These are phyloP conservation scores for Pezicula radicicola DNA, from an alignment of 2,329 filamentous ascomycete species.

Conservation along the genomic window DNA sequence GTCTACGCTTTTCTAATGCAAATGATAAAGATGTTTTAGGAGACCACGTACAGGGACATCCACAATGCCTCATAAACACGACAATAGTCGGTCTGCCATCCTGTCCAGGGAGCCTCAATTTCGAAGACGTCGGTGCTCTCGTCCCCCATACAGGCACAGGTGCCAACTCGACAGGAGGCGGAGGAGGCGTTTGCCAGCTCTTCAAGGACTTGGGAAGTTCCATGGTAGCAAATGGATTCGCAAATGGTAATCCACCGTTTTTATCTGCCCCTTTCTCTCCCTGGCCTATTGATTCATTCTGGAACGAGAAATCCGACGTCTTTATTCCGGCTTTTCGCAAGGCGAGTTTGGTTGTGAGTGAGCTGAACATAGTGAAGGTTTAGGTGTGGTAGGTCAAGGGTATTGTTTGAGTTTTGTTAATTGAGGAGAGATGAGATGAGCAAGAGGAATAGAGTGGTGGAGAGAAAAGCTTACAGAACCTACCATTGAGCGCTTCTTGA, in stretches of 20 bases:
- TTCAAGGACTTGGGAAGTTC: slow-evolving; percentile 23
- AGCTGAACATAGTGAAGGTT: slow-evolving; percentile 21
- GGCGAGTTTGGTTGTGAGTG: slow-evolving; percentile 27
- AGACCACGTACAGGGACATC: slow-evolving; percentile 64
- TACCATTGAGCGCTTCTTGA: no score
- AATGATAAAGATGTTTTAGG: not conserved
- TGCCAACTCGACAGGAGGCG: slow-evolving; percentile 22
- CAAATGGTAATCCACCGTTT: slow-evolving; percentile 12
- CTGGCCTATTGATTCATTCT: slow-evolving; percentile 5
- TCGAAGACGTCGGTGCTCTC: slow-evolving; percentile 17
- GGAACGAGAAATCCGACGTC: slow-evolving; percentile 18
- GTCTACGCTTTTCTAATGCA: not conserved
- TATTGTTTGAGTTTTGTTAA: not conserved
- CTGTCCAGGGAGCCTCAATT: slow-evolving; percentile 39
- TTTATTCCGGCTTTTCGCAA: slow-evolving; percentile 27
- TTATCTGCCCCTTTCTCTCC: slow-evolving; percentile 12
- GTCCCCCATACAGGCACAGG: slow-evolving; percentile 18
- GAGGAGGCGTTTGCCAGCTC: slow-evolving; percentile 24
- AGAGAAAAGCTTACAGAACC: not conserved
- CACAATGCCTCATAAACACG: slow-evolving; percentile 69
- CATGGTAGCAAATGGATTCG: slow-evolving; percentile 25
- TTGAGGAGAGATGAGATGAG: not conserved
- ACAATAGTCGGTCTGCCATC: slow-evolving; percentile 55
- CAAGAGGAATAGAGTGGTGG: not conserved
- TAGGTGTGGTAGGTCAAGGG: not conserved